Conservation (phyloP, 805 yeast genomes). For the Yarrowia deformans region DNA sequence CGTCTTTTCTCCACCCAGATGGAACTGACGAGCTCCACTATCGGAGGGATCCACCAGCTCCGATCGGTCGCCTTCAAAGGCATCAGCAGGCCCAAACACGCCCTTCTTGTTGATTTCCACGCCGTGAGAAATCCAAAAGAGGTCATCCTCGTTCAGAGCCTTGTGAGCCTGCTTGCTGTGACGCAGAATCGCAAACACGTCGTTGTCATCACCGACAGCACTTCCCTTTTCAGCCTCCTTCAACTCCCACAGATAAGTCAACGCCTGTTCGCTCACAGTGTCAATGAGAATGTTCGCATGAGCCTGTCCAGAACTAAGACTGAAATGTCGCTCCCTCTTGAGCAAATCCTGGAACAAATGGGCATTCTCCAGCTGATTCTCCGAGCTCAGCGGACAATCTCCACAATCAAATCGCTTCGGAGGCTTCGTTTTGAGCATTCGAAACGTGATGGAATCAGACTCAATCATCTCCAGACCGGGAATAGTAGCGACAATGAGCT, state of each 20-base stretch:
- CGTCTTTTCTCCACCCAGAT: neutral
- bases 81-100: neutral
- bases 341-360: neutral
- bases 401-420: neutral
- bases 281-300: neutral
- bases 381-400: neutral
- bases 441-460: neutral
- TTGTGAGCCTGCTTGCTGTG: neutral
- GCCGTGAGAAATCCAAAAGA: neutral
- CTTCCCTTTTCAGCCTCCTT: neutral
- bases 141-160: neutral
- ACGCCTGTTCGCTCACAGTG: neutral
- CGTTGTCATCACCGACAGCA: neutral
- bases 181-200: neutral
- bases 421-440: slow-evolving; percentile 16
- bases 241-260: neutral
- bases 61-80: neutral
- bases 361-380: too few species aligned
- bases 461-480: neutral
- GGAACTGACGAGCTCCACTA: neutral
- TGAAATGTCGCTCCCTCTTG: neutral
- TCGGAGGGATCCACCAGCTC: neutral
- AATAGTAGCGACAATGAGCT: neutral
- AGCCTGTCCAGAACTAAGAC: neutral
- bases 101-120: neutral